Evolutionary conservation across 805 yeast species (phyloP), one percentile per base, ranked within the genome.

Genomic region (Jamesozyma gamospora): DNA sequence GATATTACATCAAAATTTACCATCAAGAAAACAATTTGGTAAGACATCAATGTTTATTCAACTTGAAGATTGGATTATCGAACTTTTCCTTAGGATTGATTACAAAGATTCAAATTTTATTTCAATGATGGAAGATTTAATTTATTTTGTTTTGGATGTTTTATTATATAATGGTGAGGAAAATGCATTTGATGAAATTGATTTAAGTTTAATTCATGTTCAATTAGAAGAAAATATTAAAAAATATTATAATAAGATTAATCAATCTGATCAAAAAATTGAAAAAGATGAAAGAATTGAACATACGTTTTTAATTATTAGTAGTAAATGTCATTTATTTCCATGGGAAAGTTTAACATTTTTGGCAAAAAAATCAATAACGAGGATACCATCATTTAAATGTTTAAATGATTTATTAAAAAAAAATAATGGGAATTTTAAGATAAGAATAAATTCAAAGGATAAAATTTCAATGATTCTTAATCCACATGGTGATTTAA

Each of bases 341-440:
- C 98, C 98, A 0, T 92, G 97, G 97, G 99, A 92, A 52, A 78
- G 86, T 1, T 53, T 88, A 26, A 70, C 77, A 0, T 68, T 70
- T 33, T 55, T 88, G 40, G 58, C 73, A 37, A 53, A 55, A 0
- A 63, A 60, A 35, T 77, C 94, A 0, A 71, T 82, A 0, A 74
- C 94, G 0, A 65, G 97, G 46, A 71, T 87, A 58, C 94, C 96
- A 0, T 81, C 94, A 0, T 41, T 77, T 12, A 52, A 58, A 1
- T 50, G 69, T 34, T 58, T 85, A 13, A 34, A 59, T 1, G 60
- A 69, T 2, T 42, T 70, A 36, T 28, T 65, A 40, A 40, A 45
- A 26, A 29, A 45, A 12, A 35, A 36, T 11, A 44, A 42, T 27
- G 35, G 19, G 4, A 14, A 39, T 2, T 35, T 37, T 12, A 35